Evolutionary conservation across 1,284 basidiomycete genomes (phyloP), one percentile per base, ranked within the genome.

Genomic region (Leccinum subrobustum): DNA sequence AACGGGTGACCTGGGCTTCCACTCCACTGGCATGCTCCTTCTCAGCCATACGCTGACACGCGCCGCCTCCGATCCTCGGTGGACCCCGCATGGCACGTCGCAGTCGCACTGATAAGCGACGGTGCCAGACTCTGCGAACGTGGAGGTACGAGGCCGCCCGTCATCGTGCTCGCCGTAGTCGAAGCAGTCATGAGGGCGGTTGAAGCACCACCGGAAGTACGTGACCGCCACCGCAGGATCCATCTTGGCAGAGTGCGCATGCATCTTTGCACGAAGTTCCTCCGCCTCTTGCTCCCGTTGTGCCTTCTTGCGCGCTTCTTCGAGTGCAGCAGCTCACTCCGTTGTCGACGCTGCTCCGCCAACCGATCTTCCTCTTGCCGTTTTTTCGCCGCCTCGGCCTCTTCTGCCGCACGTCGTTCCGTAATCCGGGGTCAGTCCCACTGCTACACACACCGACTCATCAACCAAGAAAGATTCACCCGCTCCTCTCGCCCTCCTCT

Each of bases 281-380:
- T 27, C 27, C 0, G 92, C 27, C 27, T 95, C 94, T 57, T 92
- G 91, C 71, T 95, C 93, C 61, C 89, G 85, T 70, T 89, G 83
- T 18, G 74, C 76, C 68, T 91, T 53, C 81, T 75, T 37, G 20
- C 82, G 82, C 3, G 83, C 85, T 44, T 81, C 74, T 67, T 93
- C 90, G 18, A 73, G 52, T 1, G 81, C 81, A 52, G 82, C 84
- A 11, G 81, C 81, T 52, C 90, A 88, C 69, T 95, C 88, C 91
- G 84, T 63, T 81, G 73, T 64, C 82, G 83, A 62, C 90, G 87
- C 44, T 79, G 68, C 14, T 80, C 83, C 6, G 76, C 77, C 0
- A 69, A 66, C 52, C 80, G 81, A 65, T 27, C 89, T 71, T 92
- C 88, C 57, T 79, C 85, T 67, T 85, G 81, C 60, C 75, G 83